phyloP scores from a whole-genome alignment of 169 alveolate species.

The Cryptosporidium sp. region DNA sequence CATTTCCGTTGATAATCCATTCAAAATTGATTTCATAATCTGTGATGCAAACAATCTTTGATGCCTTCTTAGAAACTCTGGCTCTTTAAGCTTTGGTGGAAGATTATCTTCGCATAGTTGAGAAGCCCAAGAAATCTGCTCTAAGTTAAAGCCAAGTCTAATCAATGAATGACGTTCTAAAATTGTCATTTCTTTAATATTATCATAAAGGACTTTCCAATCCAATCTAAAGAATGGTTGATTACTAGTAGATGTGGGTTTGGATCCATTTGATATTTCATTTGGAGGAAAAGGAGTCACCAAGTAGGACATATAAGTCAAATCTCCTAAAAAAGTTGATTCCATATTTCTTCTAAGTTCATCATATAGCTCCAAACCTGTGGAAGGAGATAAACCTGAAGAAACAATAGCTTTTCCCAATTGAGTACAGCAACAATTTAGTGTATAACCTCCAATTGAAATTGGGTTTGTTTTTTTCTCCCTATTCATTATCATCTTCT shows the following conservation, averaged over 20 bases:
- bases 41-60: conserved; percentile 54
- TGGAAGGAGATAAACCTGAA: conserved; percentile 65
- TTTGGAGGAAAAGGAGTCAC: conserved; percentile 64
- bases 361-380: conserved; percentile 26
- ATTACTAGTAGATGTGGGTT: neutral
- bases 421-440: conserved; percentile 30
- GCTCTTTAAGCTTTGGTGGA: conserved; percentile 33
- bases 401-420: conserved; percentile 50
- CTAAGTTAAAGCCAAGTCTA: conserved; percentile 56
- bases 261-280: neutral
- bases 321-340: neutral
- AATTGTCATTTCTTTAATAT: neutral
- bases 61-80: conserved; percentile 18
- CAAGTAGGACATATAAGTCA: conserved; percentile 12
- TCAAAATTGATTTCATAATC: conserved; percentile 9
- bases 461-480: neutral
- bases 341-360: conserved; percentile 13
- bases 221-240: conserved; percentile 47
- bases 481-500: conserved; percentile 9
- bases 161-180: conserved; percentile 49
- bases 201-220: conserved; percentile 35
- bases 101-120: conserved; percentile 13
- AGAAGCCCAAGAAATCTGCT: conserved; percentile 37
- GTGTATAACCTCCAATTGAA: neutral
- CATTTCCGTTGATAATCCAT: conserved; percentile 5